Base-by-base conservation (phyloP, 2,329 filamentous ascomycete species). In the Ophiosphaerella korrae region DNA sequence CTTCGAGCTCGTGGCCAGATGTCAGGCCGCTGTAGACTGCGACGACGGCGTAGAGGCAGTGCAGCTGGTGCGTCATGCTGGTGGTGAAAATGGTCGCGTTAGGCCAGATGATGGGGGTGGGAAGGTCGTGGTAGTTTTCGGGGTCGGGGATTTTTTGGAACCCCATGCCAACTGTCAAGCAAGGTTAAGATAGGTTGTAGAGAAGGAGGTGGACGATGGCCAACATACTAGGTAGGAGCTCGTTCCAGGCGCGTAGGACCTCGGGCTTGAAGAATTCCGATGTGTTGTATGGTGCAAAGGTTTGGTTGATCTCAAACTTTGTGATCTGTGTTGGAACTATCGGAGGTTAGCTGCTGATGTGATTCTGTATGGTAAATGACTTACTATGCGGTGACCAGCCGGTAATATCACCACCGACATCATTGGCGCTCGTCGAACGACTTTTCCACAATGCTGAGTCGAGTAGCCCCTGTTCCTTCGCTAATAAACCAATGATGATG, bases 241-340 rank as follows among this genome's bases (percentile, higher is more conserved):
- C 67, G 48, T 72, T 72, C 68, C 67, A 72, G 24, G 68, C 67
- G 5, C 51, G 57, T 1, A 72, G 59, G 3, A 61, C 63, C 42
- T 67, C 59, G 34, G 67, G 66, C 16, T 64, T 65, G 63, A 72
- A 72, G 60, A 72, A 72, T 8, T 72, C 67, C 7, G 68, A 68
- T 1, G 68, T 72, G 51, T 71, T 70, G 53, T 68, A 68, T 11
- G 67, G 67, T 3, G 68, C 67, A 42, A 67, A 71, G 2, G 68
- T 71, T 48, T 72, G 68, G 38, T 71, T 71, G 44, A 71, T 62
- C 11, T 66, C 42, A 57, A 72, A 72, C n/a, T 55, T 66, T 24
- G 64, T 68, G 47, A 70, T 56, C 49, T 68, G 64, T 7, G 67
- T 71, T 11, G 67, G 67, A 18, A 72, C 67, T 72, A 41, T 0